Conservation (phyloP, 352 stramenopile species). For the Globisporangium nodosum region DNA sequence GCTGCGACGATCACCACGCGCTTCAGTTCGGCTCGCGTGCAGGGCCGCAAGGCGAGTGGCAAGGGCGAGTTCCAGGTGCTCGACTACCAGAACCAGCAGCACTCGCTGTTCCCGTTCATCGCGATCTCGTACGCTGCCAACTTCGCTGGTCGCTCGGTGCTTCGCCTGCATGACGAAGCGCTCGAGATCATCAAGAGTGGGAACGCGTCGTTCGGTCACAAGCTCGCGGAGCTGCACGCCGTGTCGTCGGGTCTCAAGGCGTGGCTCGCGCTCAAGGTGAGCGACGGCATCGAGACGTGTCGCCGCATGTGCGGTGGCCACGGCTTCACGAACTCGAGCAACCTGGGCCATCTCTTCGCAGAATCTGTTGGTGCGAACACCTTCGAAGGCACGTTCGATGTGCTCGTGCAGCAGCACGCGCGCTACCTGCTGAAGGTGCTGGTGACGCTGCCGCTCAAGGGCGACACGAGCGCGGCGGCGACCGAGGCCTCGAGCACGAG, state of each 20-base stretch:
- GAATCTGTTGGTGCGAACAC: slow-evolving; percentile 44
- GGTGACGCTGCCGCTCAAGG: not conserved
- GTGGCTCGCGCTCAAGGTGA: slow-evolving; percentile 28
- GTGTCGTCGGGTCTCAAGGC: slow-evolving; percentile 37
- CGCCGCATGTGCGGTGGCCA: slow-evolving; percentile 24
- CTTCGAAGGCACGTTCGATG: slow-evolving; percentile 67
- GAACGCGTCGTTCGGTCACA: slow-evolving; percentile 14
- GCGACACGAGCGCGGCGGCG: slow-evolving; percentile 5
- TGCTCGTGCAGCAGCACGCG: slow-evolving; percentile 62
- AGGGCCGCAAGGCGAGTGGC: slow-evolving; percentile 70
- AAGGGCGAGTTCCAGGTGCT: slow-evolving; percentile 87
- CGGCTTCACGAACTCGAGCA: slow-evolving; percentile 14
- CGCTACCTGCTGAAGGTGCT: slow-evolving; percentile 47
- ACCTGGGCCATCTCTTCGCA: slow-evolving; percentile 20
- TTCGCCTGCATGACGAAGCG: slow-evolving; percentile 18
- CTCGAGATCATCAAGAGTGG: slow-evolving; percentile 1
- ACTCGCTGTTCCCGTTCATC: slow-evolving; percentile 48
- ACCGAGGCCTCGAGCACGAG: slow-evolving; percentile 8
- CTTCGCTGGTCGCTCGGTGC: slow-evolving; percentile 21
- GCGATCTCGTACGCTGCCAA: slow-evolving; percentile 35
- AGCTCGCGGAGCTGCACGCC: slow-evolving; percentile 30
- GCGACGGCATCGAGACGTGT: slow-evolving; percentile 25
- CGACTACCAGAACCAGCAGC: slow-evolving; percentile 95
- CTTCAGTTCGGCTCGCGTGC: slow-evolving; percentile 90
- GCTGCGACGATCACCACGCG: slow-evolving; percentile 91